Percentiles rank a stretch among this genome's conserved stretches.
Conservation (phyloP, 306 rosid species). For the Nissolia schottii region DNA sequence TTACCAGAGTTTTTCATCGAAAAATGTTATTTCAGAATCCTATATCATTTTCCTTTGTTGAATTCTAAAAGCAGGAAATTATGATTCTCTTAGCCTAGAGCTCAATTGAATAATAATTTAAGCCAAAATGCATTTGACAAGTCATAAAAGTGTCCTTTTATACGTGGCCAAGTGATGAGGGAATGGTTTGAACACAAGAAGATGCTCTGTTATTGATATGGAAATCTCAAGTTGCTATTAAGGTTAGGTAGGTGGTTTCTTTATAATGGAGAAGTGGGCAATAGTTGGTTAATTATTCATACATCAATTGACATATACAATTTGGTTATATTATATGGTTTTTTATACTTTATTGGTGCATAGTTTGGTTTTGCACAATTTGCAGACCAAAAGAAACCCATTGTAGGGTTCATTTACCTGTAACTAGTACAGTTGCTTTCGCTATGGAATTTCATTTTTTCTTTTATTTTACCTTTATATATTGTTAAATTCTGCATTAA, state of each 20-base stretch:
- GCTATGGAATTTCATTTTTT: neutral
- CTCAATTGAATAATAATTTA: neutral
- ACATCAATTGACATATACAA: neutral
- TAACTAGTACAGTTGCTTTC: neutral
- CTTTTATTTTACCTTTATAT: neutral
- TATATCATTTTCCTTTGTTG: neutral
- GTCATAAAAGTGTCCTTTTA: neutral
- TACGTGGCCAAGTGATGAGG: neutral
- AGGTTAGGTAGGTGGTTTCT: no score
- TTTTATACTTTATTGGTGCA: neutral
- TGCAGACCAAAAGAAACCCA: neutral
- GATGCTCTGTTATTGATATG: neutral
- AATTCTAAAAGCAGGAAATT: neutral
- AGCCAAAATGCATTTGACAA: neutral
- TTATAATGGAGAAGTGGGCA: neutral
- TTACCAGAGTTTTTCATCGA: neutral
- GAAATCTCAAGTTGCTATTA: slow-evolving; percentile 1
- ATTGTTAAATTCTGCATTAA: neutral
- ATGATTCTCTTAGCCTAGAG: neutral
- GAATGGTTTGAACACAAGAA: slow-evolving; percentile 32
- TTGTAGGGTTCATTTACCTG: neutral
- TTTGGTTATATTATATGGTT: neutral
- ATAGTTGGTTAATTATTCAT: neutral
- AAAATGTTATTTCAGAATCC: neutral
- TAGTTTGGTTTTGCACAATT: neutral